phyloP scores from a whole-genome alignment of 2,329 filamentous ascomycete species.

The Ophiognomonia clavigignenti-juglandacearum region DNA sequence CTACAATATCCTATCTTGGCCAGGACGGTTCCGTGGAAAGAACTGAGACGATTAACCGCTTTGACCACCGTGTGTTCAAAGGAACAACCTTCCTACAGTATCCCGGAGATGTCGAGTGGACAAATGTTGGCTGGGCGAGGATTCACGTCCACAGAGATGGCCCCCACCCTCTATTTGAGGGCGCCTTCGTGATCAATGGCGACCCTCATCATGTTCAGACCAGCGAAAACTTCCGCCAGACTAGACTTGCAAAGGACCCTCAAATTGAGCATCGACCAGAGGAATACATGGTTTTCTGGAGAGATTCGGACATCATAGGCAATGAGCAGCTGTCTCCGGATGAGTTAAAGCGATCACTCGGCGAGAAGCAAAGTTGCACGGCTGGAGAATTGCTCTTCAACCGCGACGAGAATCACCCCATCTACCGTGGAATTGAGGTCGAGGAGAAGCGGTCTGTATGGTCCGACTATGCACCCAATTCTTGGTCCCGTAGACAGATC shows the following conservation, averaged over 20 bases:
- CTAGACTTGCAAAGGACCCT: slow-evolving; percentile 68
- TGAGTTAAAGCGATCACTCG: slow-evolving; percentile 60
- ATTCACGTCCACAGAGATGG: slow-evolving; percentile 77
- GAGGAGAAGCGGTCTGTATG: slow-evolving; percentile 35
- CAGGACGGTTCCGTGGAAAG: slow-evolving; percentile 63
- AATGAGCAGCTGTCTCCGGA: slow-evolving; percentile 28
- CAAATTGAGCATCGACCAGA: slow-evolving; percentile 48
- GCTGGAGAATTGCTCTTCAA: slow-evolving; percentile 82
- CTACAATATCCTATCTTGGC: slow-evolving; percentile 67
- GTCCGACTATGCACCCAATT: slow-evolving; percentile 51
- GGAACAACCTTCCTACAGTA: slow-evolving; percentile 69
- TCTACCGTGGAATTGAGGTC: slow-evolving; percentile 50
- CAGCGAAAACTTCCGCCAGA: slow-evolving; percentile 66
- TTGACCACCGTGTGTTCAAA: slow-evolving; percentile 77
- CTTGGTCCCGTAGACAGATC: slow-evolving; percentile 73
- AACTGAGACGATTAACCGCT: slow-evolving; percentile 66
- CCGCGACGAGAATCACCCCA: slow-evolving; percentile 62
- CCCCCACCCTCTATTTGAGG: slow-evolving; percentile 75
- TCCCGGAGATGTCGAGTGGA: slow-evolving; percentile 60
- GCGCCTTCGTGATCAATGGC: slow-evolving; percentile 74
- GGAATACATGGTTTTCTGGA: slow-evolving; percentile 85
- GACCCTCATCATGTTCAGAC: slow-evolving; percentile 86
- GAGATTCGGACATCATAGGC: slow-evolving; percentile 75
- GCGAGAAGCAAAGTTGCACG: slow-evolving; percentile 52
- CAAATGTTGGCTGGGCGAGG: slow-evolving; percentile 79